Evolutionary conservation across 2,329 filamentous ascomycete species (phyloP), one percentile per base, ranked within the genome.

Genomic region (Xylariaceae sp.): DNA sequence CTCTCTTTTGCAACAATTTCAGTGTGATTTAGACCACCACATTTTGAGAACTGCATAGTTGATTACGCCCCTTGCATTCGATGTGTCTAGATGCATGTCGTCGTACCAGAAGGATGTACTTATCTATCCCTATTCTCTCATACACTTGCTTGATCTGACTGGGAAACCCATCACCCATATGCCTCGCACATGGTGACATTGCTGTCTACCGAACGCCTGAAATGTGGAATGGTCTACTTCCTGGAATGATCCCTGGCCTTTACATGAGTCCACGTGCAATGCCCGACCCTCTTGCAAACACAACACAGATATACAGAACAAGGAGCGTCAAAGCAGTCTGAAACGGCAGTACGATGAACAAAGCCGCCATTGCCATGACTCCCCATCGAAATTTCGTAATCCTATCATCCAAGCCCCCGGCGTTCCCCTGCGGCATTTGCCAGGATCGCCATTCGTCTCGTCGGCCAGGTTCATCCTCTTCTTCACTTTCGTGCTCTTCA

Each of bases 261-360:
- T 57, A 61, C 55, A 60, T 44, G 41, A 62, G 55, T 44, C 57
- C 52, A 23, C 42, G 49, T 48, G 52, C 47, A 46, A 53, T 55
- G 45, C 61, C 55, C 42, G 57, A 59, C 40, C 54, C 59, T 42
- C 44, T 58, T 40, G 58, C 55, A 48, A 64, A 56, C 45, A 58
- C 49, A 39, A 53, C 54, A 45, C 55, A 56, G 45, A 60, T 60
- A 54, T 63, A 64, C 57, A 63, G 49, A 48, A 63, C 56, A 37
- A 65, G 53, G 40, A 63, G 40, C 40, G 56, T 56, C 37, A 50
- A 54, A 36, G 59, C 62, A 32, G 64, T 52, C 49, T 63, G 54
- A 10, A 48, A 34, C 5, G 62, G 62, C n/a, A 65, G 50, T 41
- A 64, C 52, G 40, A 64, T 61, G 42, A 64, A 59, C 22, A 56